Base-by-base conservation (phyloP, 2,329 filamentous ascomycete genomes). In the Setomelanomma holmii region DNA sequence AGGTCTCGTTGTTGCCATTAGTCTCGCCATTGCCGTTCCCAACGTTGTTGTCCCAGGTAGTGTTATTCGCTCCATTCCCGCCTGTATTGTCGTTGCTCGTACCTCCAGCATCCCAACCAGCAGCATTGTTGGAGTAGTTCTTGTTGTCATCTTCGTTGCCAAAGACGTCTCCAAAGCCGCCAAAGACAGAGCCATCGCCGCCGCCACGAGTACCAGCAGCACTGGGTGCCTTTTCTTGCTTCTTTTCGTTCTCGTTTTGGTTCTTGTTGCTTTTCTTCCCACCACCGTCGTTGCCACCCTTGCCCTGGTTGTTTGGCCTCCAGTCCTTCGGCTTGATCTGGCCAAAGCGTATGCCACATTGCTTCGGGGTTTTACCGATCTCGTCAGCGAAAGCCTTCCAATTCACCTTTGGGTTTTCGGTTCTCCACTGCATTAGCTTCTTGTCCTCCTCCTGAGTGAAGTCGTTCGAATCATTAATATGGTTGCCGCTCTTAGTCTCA, bases 391-490 rank as follows among this genome's bases (percentile, higher is more conserved):
- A 30, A 14, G 10, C 27, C 10, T 30, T 14, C 27, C 27, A 30
- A 6, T 30, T 30, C 27, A 10, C 10, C 14, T 30, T 30, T 4
- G 27, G 14, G 14, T 30, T 11, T 48, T 40, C 41, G 67, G 55
- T 4, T n/a, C 45, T 11, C 35, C 34, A 38, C 20, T 30, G 16
- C 14, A 27, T n/a, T 10, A 11, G 10, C 16, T 58, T 55, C 35
- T 69, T 60, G 11, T 54, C 57, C 24, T 57, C 51, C 22, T 58
- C 53, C 22, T 53, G 46, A 34, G 22, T 30, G 27, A 30, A 30
- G 10, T 14, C 27, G 14, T 30, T 8, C 27, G 27, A 14, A 14
- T 6, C 27, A 6, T 30, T 14, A 6, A 8, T 14, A 30, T 30
- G 10, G 14, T 6, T 14, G 14, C 10, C 44, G 5, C 27, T 57